These are phyloP conservation scores for Penicillium sp. DNA, from an alignment of 2,329 filamentous ascomycete genomes.

Conservation along the genomic window DNA sequence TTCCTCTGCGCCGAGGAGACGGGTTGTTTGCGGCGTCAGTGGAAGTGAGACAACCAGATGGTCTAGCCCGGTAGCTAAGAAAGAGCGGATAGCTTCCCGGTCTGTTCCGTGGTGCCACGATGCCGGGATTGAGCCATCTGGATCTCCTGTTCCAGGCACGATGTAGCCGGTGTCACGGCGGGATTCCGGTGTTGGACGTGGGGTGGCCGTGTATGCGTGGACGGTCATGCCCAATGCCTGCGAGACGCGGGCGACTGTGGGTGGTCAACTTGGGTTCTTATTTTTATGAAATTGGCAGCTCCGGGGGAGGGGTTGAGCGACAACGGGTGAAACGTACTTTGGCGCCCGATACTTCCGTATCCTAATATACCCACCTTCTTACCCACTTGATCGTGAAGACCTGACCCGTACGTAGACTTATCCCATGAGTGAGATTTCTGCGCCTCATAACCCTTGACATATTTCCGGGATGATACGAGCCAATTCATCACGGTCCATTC, in stretches of 20 bases:
- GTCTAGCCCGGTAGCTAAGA: constrained; percentile 56
- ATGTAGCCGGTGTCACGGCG: constrained; percentile 64
- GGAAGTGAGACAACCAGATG: constrained; percentile 58
- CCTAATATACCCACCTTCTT: constrained; percentile 60
- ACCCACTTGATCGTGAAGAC: constrained; percentile 54
- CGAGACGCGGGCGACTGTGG: constrained; percentile 54
- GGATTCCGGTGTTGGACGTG: constrained; percentile 65
- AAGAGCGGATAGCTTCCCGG: constrained; percentile 52
- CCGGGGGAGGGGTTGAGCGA: background rate
- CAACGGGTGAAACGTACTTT: constrained; percentile 43
- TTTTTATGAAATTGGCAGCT: background rate
- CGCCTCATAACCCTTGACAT: constrained; percentile 53
- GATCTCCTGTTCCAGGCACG: constrained; percentile 64
- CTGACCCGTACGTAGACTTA: constrained; percentile 19
- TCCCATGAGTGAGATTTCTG: constrained; percentile 58
- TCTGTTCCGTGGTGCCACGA: constrained; percentile 58
- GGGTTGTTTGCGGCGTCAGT: constrained; percentile 55
- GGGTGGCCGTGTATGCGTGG: constrained; percentile 70
- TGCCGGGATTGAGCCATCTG: constrained; percentile 53
- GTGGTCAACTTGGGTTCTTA: constrained; percentile 3
- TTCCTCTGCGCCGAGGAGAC: constrained; percentile 55
- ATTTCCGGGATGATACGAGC: constrained; percentile 56
- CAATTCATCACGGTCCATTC: constrained; percentile 66
- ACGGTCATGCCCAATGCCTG: constrained; percentile 68
- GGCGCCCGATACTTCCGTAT: constrained; percentile 62